Base-by-base conservation (phyloP, 192 early-diverging fungal species). In the Physocladia obscura region DNA sequence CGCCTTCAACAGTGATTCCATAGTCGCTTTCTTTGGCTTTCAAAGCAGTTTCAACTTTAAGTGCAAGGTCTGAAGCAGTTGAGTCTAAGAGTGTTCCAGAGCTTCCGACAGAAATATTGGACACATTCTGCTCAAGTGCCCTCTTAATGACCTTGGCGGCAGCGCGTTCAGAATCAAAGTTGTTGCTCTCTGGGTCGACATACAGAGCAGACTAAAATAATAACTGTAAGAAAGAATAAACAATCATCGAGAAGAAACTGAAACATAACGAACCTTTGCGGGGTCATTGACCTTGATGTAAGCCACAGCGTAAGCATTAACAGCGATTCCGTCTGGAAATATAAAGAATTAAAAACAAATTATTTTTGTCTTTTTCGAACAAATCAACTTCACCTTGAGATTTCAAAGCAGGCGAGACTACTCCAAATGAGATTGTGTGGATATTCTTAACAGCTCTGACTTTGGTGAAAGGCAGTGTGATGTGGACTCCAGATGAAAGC, bases 111-210 rank as follows among this genome's bases (percentile, higher is more conserved):
- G 48, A 37, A 34, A 76, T 17, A 62, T 50, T 76, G 71, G 79
- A 64, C 36, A 81, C 57, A 52, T 79, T 80, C 30, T 73, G 70
- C 26, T 60, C 74, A 37, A 84, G 67, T 34, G 72, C 71, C 47
- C 69, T 62, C 39, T 75, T 74, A 27, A 80, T 71, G 34, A 74
- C 50, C 70, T 79, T 81, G 57, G 82, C 82, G 58, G 79, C 79
- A 26, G 79, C 76, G 38, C 79, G 77, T 73, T 84, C 82, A 74
- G 79, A 81, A 73, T 84, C 82, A 52, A 49, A 54, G 56, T 71
- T 64, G 78, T 81, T 81, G 64, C 71, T 81, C 60, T 84, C 77
- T 36, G 79, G 71, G 67, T 81, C 79, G 38, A 79, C 63, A 67
- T 74, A 84, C 60, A 72, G 60, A 13, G 82, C 79, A 74, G 82